Conservation (phyloP, 495 filamentous ascomycete species). For the Podospora sp. region DNA sequence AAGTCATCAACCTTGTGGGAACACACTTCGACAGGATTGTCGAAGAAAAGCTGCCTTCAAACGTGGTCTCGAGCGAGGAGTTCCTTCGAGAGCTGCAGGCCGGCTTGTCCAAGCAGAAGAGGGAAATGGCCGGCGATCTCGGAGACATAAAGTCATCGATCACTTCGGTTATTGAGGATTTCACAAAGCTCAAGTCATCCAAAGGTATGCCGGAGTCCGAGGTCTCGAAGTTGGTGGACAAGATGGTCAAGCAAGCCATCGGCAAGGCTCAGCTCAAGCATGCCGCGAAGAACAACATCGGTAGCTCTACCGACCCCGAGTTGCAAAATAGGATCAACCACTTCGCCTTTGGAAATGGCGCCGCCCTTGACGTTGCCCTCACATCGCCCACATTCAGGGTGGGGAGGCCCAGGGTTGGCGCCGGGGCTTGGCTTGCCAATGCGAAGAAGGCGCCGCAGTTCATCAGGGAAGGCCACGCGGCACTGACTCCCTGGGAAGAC, state of each 20-base stretch:
- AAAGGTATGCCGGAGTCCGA: constrained; percentile 36
- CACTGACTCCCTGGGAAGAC: constrained; percentile 60
- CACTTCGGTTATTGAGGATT: constrained; percentile 21
- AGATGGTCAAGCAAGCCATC: constrained; percentile 42
- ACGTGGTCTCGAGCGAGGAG: constrained; percentile 29
- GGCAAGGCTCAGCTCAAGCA: constrained; percentile 40
- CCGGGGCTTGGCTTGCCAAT: constrained; percentile 25
- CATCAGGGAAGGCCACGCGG: constrained; percentile 36
- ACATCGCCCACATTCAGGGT: constrained; percentile 35
- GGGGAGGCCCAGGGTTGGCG: constrained; percentile 15
- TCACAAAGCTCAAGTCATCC: constrained; percentile 15
- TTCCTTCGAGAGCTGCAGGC: constrained; percentile 31
- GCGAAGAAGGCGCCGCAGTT: constrained; percentile 28
- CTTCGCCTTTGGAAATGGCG: constrained; percentile 43
- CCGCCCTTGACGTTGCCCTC: constrained; percentile 31
- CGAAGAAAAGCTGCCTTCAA: constrained; percentile 13
- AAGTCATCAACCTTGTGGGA: constrained; percentile 30
- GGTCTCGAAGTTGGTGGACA: constrained; percentile 36
- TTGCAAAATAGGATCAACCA: constrained; percentile 46
- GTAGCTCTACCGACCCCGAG: constrained; percentile 30
- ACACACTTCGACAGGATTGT: constrained; percentile 18
- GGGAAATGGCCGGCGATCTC: constrained; percentile 23
- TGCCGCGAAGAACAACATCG: constrained; percentile 32
- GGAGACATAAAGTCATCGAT: constrained; percentile 24
- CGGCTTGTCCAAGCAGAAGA: constrained; percentile 26